Conservation (phyloP, 116 monocot species). For the Iris pallida region DNA sequence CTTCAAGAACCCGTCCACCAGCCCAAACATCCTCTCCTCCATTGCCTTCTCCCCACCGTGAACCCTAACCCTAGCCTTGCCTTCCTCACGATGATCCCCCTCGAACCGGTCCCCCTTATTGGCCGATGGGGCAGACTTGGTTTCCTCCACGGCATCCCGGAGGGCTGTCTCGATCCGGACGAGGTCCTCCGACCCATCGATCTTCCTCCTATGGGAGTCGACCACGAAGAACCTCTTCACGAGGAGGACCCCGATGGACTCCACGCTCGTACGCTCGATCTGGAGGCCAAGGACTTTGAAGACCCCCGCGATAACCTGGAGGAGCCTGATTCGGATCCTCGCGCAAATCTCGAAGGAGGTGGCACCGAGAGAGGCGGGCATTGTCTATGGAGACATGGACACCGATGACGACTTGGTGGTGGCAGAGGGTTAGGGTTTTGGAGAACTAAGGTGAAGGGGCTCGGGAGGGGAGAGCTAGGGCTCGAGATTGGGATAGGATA, state of each 20-base stretch:
- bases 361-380: too few species aligned
- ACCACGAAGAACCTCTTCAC: slow-evolving; percentile 28
- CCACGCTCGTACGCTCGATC: slow-evolving; percentile 25
- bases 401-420: too few species aligned
- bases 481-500: too few species aligned
- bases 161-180: slow-evolving; percentile 14
- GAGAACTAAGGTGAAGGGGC: too few species aligned
- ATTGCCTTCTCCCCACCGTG: slow-evolving; percentile 12
- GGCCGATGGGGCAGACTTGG: background rate
- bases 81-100: slow-evolving; percentile 14
- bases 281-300: slow-evolving; percentile 32
- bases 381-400: too few species aligned
- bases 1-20: slow-evolving; percentile 39
- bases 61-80: slow-evolving; percentile 1
- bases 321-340: slow-evolving; percentile 24
- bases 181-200: slow-evolving; percentile 20
- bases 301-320: slow-evolving; percentile 22
- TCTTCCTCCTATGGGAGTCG: slow-evolving; percentile 26
- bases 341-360: slow-evolving; percentile 31
- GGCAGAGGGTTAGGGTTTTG: too few species aligned
- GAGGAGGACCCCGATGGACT: slow-evolving; percentile 23
- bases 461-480: too few species aligned
- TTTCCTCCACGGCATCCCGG: slow-evolving; percentile 15
- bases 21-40: slow-evolving; percentile 26
- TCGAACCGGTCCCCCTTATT: slow-evolving; percentile 4